These are phyloP conservation scores for Ophryocystis elektroscirrha DNA, from an alignment of 169 alveolate species.

Conservation along the genomic window DNA sequence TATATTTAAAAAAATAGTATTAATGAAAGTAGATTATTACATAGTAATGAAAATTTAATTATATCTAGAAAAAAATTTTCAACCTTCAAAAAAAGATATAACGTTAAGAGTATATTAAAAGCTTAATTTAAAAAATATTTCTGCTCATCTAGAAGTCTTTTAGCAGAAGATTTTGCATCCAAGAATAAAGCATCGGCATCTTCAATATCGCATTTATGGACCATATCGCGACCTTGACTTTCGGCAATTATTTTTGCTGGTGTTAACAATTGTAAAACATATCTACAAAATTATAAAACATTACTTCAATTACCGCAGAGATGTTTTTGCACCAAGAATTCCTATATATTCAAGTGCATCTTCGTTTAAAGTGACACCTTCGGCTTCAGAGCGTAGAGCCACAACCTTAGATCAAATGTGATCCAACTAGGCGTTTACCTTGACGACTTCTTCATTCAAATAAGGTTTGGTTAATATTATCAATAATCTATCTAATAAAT, in stretches of 20 bases:
- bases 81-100: too few relatives aligned
- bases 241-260: slow-evolving; percentile 84
- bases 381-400: slow-evolving; percentile 85
- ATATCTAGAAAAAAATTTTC: too few relatives aligned
- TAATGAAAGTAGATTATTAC: too few relatives aligned
- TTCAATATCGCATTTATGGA: slow-evolving; percentile 63
- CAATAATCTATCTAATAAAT: slow-evolving; percentile 87
- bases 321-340: slow-evolving; percentile 78
- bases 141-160: slow-evolving; percentile 61
- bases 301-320: slow-evolving; percentile 53
- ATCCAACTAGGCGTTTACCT: not conserved
- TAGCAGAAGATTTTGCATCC: slow-evolving; percentile 88
- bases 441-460: slow-evolving; percentile 55
- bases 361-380: slow-evolving; percentile 67
- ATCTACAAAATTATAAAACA: slow-evolving; percentile 8
- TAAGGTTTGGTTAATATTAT: slow-evolving; percentile 92
- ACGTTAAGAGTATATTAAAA: too few relatives aligned
- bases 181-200: slow-evolving; percentile 77
- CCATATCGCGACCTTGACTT: slow-evolving; percentile 61
- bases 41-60: too few relatives aligned
- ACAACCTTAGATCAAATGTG: slow-evolving; percentile 40
- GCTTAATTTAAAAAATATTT: slow-evolving; percentile 8
- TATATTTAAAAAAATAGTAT: too few relatives aligned
- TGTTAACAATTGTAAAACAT: slow-evolving; percentile 73
- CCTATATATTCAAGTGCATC: slow-evolving; percentile 85